These are phyloP conservation scores for Galium porrigens DNA, from an alignment of 305 asterid species.

Conservation along the genomic window DNA sequence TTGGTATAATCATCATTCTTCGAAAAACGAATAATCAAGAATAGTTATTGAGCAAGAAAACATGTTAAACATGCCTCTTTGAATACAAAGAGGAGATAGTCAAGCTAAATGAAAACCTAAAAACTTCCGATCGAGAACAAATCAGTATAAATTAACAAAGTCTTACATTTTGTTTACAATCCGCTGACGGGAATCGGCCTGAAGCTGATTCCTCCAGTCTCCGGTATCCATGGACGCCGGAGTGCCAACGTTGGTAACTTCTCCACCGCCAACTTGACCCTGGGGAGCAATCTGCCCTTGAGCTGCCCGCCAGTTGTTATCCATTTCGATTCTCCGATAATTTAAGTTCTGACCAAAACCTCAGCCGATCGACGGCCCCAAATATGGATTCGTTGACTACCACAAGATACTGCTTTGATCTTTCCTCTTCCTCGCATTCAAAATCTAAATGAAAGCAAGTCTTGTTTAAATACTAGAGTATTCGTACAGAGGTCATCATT, in stretches of 20 bases:
- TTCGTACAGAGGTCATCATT: too few species aligned
- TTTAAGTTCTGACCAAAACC: not conserved
- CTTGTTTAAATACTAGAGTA: too few species aligned
- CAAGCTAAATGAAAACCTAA: not conserved
- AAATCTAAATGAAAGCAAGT: too few species aligned
- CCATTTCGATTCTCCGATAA: conserved; percentile 25
- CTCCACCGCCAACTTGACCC: conserved; percentile 35
- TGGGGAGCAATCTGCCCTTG: conserved; percentile 38
- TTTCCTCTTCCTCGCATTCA: too few species aligned
- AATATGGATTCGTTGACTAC: not conserved
- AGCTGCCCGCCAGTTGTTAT: conserved; percentile 43
- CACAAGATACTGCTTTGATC: not conserved
- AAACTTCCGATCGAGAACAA: not conserved
- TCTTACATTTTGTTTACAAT: conserved; percentile 60
- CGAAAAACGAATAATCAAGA: not conserved
- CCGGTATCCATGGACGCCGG: conserved; percentile 33
- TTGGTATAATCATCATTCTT: not conserved
- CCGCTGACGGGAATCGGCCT: conserved; percentile 51
- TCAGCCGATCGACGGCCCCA: not conserved
- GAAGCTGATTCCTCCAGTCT: conserved; percentile 65
- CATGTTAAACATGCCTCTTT: not conserved
- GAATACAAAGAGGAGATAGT: not conserved
- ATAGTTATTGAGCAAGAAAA: not conserved
- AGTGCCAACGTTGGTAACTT: not conserved
- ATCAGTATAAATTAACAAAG: not conserved